Base-by-base conservation (phyloP, 768 basidiomycete genomes). In the Glaciozyma antarctica region DNA sequence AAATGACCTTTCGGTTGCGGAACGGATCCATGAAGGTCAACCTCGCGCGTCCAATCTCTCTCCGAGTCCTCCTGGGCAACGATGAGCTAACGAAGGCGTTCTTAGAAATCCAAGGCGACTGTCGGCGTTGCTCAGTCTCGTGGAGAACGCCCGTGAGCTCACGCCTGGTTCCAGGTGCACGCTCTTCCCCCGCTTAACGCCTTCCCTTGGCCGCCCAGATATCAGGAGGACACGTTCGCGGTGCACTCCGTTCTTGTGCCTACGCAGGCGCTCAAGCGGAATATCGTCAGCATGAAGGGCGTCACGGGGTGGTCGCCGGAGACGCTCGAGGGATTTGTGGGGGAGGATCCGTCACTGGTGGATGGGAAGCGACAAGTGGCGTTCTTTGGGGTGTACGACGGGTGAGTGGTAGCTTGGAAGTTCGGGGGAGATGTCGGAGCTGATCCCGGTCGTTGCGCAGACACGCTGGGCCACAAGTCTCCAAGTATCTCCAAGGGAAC, bases 211-310 rank as follows among this genome's bases (percentile, higher is more conserved):
- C 32, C 41, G 8, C 17, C 4, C 63, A 70, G 65, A 5, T 72
- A 74, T 34, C 73, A 74, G 51, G 72, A 74, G 55, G 73, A 74
- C 54, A 49, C 67, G 13, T 72, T 58, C 30, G 30, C 67, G 12
- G 64, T 72, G 5, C 30, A 24, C 24, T 71, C 73, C 7, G 38
- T 74, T n/a, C 13, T 64, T 1, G 6, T 72, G 0, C 71, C 73
- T 2, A 41, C 30, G 0, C 48, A 55, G 1, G 67, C 67, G 1
- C 58, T 73, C 15, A 61, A 60, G 19, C 41, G 58, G 47, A 71
- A 70, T 61, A 54, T 72, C 62, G 43, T 67, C 58, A 65, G 62
- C 30, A 65, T 60, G 30, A 53, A 64, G 10, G 49, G 61, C 38
- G 72, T 62, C 0, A 53, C 65, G 1, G 63, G 64, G 2, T 68